Evolutionary conservation across 192 early-diverging fungal species (phyloP), one percentile per base, ranked within the genome.

Genomic region (Backusella circina): DNA sequence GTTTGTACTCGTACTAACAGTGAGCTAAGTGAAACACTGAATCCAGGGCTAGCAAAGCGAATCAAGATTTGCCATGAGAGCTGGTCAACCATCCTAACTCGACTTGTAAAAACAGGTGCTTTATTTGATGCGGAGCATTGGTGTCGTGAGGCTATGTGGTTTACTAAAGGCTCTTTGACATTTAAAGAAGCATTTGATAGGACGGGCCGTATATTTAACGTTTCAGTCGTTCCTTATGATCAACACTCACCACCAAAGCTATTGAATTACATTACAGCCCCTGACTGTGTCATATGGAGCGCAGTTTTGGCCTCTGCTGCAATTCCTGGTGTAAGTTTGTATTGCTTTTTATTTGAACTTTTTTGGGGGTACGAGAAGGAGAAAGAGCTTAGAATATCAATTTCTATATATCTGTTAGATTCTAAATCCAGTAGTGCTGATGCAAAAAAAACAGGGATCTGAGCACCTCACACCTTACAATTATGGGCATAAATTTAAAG

Each of bases 141-240:
- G 91, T 87, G 88, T 37, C 78, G 83, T 5, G 88, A 92, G 32
- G 82, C 83, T 7, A 88, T 90, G 70, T 89, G 91, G 87, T 80
- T 90, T 47, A 90, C 90, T 10, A 87, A 85, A 70, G 95, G 94
- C 5, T 89, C 90, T 30, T 75, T 94, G 78, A 98, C 97, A 0
- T 98, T 98, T 77, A 73, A 86, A 54, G 97, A 98, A 81, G 97
- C 97, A 1, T 96, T 94, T 81, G 87, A 89, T 70, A 80, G 90
- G 54, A 97, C 97, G 0, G 97, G 97, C n/a, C 85, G 92, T 57
- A 86, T 96, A 10, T 88, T 96, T 28, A 96, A 94, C 81, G 91
- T 97, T 50, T 88, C 93, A 15, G 92, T 95, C 28, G 87, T 92
- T 15, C 87, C 92, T 0, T 88, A 87, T 47, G 92, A 94, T 74